Evolutionary conservation across 2,329 filamentous ascomycete species (phyloP), one percentile per base, ranked within the genome.

Genomic region (Ophiostoma pallidulum): DNA sequence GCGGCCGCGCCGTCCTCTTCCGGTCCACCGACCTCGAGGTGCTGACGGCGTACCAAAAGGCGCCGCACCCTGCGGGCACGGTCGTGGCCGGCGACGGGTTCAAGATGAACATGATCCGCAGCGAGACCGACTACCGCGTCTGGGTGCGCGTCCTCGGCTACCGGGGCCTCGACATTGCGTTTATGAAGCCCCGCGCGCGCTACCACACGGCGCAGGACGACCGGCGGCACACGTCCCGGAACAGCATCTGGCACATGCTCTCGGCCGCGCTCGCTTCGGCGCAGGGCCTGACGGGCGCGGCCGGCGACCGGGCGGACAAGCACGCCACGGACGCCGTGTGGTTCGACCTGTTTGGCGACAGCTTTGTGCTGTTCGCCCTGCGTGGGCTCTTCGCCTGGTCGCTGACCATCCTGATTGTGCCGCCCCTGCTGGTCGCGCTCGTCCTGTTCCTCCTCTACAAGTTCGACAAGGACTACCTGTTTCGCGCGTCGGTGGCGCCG

Each of bases 191-290:
- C 2, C 77, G 92, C 45, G 77, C 88, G 18, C 74, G 86, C 49
- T 98, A 98, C 59, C 92, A 98, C 61, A 97, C 91, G 0, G 77
- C 87, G 51, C 80, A 95, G 59, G 92, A 98, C 61, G 87, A 94
- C 60, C 73, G 82, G 3, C 78, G 78, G 33, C 88, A 96, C 64
- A 84, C 89, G 0, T 84, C 80, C n/a, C 64, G 65, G 50, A 66
- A 69, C 40, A 81, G 77, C 53, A 65, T 97, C 18, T 97, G 90
- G 90, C 90, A 97, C 63, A 97, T 98, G 92, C 72, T 98, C 32
- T 94, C 87, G 32, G 82, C 82, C 13, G 80, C 89, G 6, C 67
- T 96, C 20, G 77, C 81, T 7, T 92, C 90, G 0, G 79, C 86
- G 19, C 73, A 82, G 57, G 73, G 73, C 2, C 71, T 97, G 37